phyloP scores from a whole-genome alignment of 116 monocot species.

The Iris pallida region DNA sequence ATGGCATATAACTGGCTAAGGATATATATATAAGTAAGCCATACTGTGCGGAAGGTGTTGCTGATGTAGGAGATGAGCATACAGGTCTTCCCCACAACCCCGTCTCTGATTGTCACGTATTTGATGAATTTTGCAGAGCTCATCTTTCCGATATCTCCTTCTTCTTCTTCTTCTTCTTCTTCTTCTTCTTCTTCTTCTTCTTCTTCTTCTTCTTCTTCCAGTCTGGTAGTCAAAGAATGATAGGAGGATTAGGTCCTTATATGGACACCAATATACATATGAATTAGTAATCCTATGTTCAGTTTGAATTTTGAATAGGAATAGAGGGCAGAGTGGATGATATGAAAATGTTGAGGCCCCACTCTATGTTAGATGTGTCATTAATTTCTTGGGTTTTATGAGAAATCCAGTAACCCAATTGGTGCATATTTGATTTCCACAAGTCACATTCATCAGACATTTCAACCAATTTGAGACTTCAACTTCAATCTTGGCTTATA shows the following conservation, averaged over 20 bases:
- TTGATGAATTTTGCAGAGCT: slow-evolving; percentile 17
- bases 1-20: no score
- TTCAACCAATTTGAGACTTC: no score
- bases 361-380: background rate
- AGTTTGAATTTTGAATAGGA: slow-evolving; percentile 5
- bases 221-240: no score
- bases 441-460: no score
- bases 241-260: background rate
- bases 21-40: background rate
- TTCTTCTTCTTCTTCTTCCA: no score
- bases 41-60: slow-evolving; percentile 18
- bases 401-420: no score
- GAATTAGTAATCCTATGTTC: background rate
- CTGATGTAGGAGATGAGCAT: slow-evolving; percentile 21
- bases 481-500: no score
- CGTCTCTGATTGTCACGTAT: slow-evolving; percentile 23
- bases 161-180: background rate
- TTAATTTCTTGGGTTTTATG: no score
- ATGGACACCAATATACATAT: background rate
- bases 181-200: no score
- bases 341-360: slow-evolving; percentile 8
- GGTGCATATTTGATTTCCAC: no score
- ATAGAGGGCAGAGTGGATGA: slow-evolving; percentile 1
- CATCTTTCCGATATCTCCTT: background rate
- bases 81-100: slow-evolving; percentile 24